Conservation (phyloP, 352 stramenopile genomes). For the Globisporangium okanoganense region DNA sequence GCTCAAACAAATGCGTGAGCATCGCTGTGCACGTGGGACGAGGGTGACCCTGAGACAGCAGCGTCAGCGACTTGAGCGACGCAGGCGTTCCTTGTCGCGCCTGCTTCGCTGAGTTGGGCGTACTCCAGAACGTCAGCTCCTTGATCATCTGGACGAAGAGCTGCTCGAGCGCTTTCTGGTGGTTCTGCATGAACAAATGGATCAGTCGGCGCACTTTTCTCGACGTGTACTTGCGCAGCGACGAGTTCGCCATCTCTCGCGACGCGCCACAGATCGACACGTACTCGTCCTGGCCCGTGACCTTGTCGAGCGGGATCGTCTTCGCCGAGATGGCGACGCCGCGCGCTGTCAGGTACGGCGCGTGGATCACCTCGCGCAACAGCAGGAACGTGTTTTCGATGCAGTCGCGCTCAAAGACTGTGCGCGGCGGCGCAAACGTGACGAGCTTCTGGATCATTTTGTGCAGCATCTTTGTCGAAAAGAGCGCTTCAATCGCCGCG, state of each 20-base stretch:
- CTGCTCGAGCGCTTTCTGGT: slow-evolving; percentile 58
- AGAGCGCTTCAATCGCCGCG: slow-evolving; percentile 62
- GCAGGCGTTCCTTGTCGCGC: slow-evolving; percentile 42
- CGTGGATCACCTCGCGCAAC: slow-evolving; percentile 76
- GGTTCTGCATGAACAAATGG: slow-evolving; percentile 79
- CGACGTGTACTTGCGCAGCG: slow-evolving; percentile 82
- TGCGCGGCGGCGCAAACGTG: slow-evolving; percentile 65
- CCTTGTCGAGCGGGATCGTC: slow-evolving; percentile 80
- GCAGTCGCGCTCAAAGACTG: slow-evolving; percentile 65
- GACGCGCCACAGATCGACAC: slow-evolving; percentile 83
- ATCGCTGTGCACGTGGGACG: slow-evolving; percentile 71
- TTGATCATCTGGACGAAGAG: slow-evolving; percentile 84
- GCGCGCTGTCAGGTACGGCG: slow-evolving; percentile 75
- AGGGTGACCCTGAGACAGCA: slow-evolving; percentile 64
- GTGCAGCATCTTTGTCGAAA: slow-evolving; percentile 66
- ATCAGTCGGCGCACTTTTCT: slow-evolving; percentile 82
- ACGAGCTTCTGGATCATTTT: slow-evolving; percentile 78
- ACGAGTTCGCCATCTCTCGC: slow-evolving; percentile 77
- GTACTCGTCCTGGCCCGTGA: slow-evolving; percentile 86
- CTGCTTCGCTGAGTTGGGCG: slow-evolving; percentile 25
- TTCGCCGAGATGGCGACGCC: slow-evolving; percentile 85
- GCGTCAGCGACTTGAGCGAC: slow-evolving; percentile 62
- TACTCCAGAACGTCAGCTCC: slow-evolving; percentile 83
- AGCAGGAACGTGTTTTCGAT: slow-evolving; percentile 82
- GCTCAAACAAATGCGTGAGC: slow-evolving; percentile 80